Evolutionary conservation across 768 basidiomycete genomes (phyloP).

Genomic region (Ramaria sp.): DNA sequence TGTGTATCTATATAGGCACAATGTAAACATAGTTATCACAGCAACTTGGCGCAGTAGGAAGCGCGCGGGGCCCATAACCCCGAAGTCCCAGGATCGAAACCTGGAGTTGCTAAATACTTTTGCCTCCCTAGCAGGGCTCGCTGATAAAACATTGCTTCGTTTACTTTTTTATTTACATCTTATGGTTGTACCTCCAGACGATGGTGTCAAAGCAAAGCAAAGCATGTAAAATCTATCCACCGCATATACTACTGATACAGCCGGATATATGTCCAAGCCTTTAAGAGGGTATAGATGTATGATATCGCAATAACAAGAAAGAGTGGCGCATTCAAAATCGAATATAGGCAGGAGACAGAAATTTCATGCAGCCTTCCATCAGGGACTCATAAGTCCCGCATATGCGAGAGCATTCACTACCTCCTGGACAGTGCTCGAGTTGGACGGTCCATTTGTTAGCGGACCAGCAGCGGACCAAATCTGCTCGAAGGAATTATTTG

Average conservation of each 20-base stretch:
- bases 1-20: not conserved
- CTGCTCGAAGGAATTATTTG: slow-evolving; percentile 31
- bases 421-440: not conserved
- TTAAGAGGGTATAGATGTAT: not conserved
- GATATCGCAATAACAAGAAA: not conserved
- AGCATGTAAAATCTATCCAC: no score
- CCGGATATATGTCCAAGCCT: no score
- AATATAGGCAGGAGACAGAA: not conserved
- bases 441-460: not conserved
- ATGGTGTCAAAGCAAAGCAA: no score
- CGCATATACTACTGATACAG: no score
- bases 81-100: slow-evolving; percentile 58
- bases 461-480: slow-evolving; percentile 35
- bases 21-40: slow-evolving; percentile 9
- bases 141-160: no score
- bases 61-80: slow-evolving; percentile 53
- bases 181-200: no score
- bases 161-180: not conserved
- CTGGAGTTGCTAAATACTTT: slow-evolving; percentile 41
- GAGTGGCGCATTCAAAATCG: not conserved
- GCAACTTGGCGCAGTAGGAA: slow-evolving; percentile 50
- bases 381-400: not conserved
- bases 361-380: not conserved
- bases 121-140: not conserved
- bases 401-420: not conserved